Evolutionary conservation across 495 filamentous ascomycete genomes (phyloP).

Genomic region (Hyaloscypha bicolor): DNA sequence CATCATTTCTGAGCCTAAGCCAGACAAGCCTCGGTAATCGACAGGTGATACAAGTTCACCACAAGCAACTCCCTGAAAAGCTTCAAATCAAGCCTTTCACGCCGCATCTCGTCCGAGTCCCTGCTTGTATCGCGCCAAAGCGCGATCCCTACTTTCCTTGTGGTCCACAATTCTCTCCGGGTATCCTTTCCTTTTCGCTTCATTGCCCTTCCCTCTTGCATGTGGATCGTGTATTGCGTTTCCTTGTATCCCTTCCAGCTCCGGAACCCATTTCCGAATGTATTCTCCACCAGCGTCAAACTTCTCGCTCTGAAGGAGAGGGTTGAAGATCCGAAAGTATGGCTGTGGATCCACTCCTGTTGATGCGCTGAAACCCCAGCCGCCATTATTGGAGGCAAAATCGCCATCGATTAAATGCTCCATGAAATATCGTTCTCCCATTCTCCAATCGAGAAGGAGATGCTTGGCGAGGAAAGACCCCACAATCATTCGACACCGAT

Average conservation of each 20-base stretch:
- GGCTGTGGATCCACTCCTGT: constrained; percentile 91
- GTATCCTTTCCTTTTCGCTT: constrained; percentile 69
- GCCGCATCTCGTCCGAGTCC: constrained; percentile 57
- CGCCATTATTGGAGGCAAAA: constrained; percentile 90
- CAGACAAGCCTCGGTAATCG: background rate
- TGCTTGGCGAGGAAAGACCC: constrained; percentile 89
- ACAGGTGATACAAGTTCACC: background rate
- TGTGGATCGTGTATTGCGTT: constrained; percentile 82
- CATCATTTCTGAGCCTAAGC: background rate
- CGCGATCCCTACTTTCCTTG: constrained; percentile 62
- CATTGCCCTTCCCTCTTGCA: constrained; percentile 57
- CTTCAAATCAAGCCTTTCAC: constrained; percentile 23
- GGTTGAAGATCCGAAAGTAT: constrained; percentile 92
- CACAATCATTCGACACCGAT: constrained; percentile 85
- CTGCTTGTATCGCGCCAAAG: constrained; percentile 73
- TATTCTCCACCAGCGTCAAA: constrained; percentile 72
- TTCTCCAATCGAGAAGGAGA: constrained; percentile 86
- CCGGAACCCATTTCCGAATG: constrained; percentile 72
- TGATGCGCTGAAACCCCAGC: constrained; percentile 82
- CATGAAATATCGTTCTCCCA: constrained; percentile 90
- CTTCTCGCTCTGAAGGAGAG: constrained; percentile 81
- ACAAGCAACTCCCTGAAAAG: background rate
- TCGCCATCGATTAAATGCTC: constrained; percentile 86
- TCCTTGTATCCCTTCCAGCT: constrained; percentile 60
- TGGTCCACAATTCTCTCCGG: constrained; percentile 77